A percentile compares a stretch with the other conserved stretches of the same genome.
These are phyloP conservation scores for Phyllosticta citriasiana DNA, from an alignment of 2,329 filamentous ascomycete genomes.

Conservation along the genomic window DNA sequence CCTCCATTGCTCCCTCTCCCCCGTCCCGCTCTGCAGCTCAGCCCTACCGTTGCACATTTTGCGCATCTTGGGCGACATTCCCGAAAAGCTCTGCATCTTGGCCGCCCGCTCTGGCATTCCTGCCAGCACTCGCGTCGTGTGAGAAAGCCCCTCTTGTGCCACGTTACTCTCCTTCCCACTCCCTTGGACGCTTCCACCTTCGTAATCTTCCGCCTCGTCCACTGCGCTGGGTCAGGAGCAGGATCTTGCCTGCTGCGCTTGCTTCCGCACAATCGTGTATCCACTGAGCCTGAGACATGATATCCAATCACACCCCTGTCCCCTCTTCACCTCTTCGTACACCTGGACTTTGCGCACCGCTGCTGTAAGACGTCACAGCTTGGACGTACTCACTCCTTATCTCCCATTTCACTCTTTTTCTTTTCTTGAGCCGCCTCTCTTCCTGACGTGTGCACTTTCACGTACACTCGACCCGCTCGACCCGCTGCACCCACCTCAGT, in stretches of 20 bases:
- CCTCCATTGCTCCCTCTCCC: background rate
- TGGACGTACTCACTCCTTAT: slow-evolving; percentile 17
- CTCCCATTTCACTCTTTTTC: slow-evolving; percentile 11
- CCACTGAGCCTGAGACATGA: slow-evolving; percentile 12
- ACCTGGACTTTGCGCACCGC: slow-evolving; percentile 17
- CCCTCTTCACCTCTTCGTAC: background rate
- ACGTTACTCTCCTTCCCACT: slow-evolving; percentile 6
- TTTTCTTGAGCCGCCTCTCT: slow-evolving; percentile 12
- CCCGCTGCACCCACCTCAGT: slow-evolving; percentile 12
- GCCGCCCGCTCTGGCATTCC: slow-evolving; percentile 10
- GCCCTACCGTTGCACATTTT: slow-evolving; percentile 10
- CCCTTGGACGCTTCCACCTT: slow-evolving; percentile 2
- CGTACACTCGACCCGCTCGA: slow-evolving; percentile 2
- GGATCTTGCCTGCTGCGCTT: slow-evolving; percentile 8
- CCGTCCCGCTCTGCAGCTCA: slow-evolving; percentile 3
- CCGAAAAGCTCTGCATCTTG: slow-evolving; percentile 6
- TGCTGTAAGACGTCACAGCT: slow-evolving; percentile 28
- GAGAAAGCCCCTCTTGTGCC: slow-evolving; percentile 1
- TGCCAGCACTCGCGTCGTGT: slow-evolving; percentile 5
- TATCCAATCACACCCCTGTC: slow-evolving; percentile 12
- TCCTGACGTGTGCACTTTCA: slow-evolving; percentile 7
- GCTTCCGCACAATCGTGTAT: slow-evolving; percentile 11
- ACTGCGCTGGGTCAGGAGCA: background rate
- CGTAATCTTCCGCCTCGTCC: slow-evolving; percentile 5
- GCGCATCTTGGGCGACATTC: slow-evolving; percentile 8